Evolutionary conservation across 768 basidiomycete genomes (phyloP).

Genomic region (Mycena epipterygia): DNA sequence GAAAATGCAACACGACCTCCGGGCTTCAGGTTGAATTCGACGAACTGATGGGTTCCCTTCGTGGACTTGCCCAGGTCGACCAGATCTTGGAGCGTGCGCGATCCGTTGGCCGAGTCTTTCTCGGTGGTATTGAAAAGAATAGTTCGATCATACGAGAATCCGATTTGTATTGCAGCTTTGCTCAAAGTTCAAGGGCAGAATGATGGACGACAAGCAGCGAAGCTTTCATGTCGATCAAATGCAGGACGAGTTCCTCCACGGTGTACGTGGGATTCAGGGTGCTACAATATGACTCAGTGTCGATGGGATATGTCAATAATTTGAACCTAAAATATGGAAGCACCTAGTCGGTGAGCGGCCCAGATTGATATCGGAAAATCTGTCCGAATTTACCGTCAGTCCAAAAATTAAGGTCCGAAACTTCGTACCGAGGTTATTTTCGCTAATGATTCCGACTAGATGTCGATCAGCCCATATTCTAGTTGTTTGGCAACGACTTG

Average conservation of each 20-base stretch:
- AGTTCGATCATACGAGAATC: neutral
- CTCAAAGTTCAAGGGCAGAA: neutral
- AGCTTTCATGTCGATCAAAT: constrained; percentile 18
- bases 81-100: constrained; percentile 4
- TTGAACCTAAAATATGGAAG: neutral
- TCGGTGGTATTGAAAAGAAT: neutral
- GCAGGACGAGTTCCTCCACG: constrained; percentile 2
- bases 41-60: constrained; percentile 38
- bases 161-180: neutral
- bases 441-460: constrained; percentile 19
- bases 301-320: neutral
- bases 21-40: constrained; percentile 53
- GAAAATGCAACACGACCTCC: constrained; percentile 62
- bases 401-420: neutral
- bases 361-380: constrained; percentile 21
- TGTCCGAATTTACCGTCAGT: neutral
- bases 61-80: neutral
- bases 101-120: neutral
- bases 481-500: too few species aligned
- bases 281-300: neutral
- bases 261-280: constrained; percentile 20
- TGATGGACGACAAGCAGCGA: constrained; percentile 16
- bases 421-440: constrained; percentile 15
- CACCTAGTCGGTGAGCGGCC: constrained; percentile 22
- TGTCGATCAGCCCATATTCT: neutral